A percentile compares a stretch with the other conserved stretches of the same genome.
Conservation (phyloP, 495 filamentous ascomycete genomes). For the Penicillium pancosmium region DNA sequence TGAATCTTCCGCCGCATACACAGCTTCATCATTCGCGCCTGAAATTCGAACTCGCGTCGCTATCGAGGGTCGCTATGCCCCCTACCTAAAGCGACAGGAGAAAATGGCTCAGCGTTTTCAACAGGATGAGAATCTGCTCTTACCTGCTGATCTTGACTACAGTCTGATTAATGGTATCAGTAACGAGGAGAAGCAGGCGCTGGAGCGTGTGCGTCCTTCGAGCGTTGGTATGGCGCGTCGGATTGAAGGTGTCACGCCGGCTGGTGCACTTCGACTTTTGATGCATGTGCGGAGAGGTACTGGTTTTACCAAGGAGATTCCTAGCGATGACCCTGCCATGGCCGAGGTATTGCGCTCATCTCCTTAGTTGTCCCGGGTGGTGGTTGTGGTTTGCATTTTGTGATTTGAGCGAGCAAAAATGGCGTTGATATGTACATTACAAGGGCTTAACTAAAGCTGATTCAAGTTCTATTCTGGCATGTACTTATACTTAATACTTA, state of each 20-base stretch:
- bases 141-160: constrained; percentile 83
- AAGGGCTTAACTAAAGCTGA: no score
- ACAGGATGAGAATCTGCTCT: constrained; percentile 71
- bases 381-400: background rate
- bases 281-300: constrained; percentile 41
- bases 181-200: constrained; percentile 70
- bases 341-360: constrained; percentile 21
- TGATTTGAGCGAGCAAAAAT: constrained; percentile 1
- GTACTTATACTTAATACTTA: no score
- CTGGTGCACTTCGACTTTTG: constrained; percentile 49
- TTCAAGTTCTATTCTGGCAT: no score
- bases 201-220: constrained; percentile 73
- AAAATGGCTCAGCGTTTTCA: constrained; percentile 64
- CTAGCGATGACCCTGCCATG: constrained; percentile 12
- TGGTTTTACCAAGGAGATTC: constrained; percentile 21
- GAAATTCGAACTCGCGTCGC: constrained; percentile 66
- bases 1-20: constrained; percentile 42
- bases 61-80: constrained; percentile 83
- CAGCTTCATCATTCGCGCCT: constrained; percentile 53
- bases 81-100: constrained; percentile 74
- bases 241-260: constrained; percentile 74
- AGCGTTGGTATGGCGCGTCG: constrained; percentile 86
- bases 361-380: constrained; percentile 7
- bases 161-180: constrained; percentile 69
- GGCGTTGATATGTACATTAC: no score